These are phyloP conservation scores for Eremothecium coryli DNA, from an alignment of 1,139 yeast species.

Conservation along the genomic window DNA sequence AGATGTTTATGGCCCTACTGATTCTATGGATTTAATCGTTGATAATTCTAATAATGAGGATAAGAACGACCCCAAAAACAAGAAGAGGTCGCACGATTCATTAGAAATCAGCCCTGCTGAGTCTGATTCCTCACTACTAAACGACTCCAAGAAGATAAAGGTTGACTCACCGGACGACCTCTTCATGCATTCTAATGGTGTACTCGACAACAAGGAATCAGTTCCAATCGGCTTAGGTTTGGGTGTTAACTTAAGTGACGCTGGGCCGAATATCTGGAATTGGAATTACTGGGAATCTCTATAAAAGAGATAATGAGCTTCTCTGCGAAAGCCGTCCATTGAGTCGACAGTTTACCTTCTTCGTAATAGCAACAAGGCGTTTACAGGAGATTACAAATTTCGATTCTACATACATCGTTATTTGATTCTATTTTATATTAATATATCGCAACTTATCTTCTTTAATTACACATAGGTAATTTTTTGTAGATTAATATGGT, in stretches of 20 bases:
- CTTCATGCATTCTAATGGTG: conserved; percentile 15
- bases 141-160: conserved; percentile 29
- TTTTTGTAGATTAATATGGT: no score
- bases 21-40: conserved; percentile 12
- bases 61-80: conserved; percentile 9
- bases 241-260: conserved; percentile 9
- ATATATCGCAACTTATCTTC: no score
- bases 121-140: conserved; percentile 23
- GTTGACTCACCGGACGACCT: conserved; percentile 30
- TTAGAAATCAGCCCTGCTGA: conserved; percentile 24
- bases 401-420: no score
- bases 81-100: conserved; percentile 26
- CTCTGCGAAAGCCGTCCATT: no score
- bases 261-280: conserved; percentile 24
- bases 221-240: conserved; percentile 3
- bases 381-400: no score
- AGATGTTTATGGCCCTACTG: conserved; percentile 15
- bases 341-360: no score
- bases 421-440: no score
- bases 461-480: no score
- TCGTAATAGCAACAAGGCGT: no score
- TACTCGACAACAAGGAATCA: conserved; percentile 4
- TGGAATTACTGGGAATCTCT: conserved; percentile 27
- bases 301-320: no score
- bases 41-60: conserved; percentile 7